phyloP scores from a whole-genome alignment of 257 asterid species.

The Solanum sejunctum region DNA sequence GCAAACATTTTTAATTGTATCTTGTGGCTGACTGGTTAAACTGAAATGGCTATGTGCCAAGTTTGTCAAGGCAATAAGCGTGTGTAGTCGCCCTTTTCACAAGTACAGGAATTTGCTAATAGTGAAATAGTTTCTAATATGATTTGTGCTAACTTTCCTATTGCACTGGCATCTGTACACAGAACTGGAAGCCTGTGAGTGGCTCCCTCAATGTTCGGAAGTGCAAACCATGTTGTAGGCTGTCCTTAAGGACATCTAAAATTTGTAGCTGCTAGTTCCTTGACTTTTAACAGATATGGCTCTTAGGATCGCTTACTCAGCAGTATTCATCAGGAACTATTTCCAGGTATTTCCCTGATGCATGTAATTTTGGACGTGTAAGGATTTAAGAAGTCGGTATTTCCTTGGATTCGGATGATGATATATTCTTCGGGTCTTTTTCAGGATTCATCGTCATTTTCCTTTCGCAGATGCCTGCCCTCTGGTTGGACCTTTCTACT shows the following conservation, averaged over 20 bases:
- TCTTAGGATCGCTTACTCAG: conserved; percentile 71
- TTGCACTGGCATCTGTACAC: neutral
- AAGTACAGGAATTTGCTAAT: neutral
- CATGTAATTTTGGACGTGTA: neutral
- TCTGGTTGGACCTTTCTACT: conserved; percentile 51
- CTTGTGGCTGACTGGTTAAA: neutral
- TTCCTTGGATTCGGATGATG: neutral
- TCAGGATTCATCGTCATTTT: conserved; percentile 65
- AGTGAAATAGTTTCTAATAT: neutral
- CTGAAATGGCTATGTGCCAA: neutral
- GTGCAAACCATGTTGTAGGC: neutral
- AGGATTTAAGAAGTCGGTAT: neutral
- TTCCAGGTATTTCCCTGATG: conserved; percentile 46
- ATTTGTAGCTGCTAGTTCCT: conserved; percentile 16
- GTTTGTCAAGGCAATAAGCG: neutral
- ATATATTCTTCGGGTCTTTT: neutral
- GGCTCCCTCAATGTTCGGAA: neutral
- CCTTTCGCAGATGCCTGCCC: conserved; percentile 76
- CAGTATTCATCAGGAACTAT: conserved; percentile 59
- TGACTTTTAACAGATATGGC: conserved; percentile 68
- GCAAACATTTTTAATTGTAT: neutral
- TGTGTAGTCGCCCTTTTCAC: neutral
- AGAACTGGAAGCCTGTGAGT: neutral
- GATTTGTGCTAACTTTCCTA: neutral
- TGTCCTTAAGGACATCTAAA: neutral